Percentiles rank a stretch among this genome's conserved stretches.
phyloP scores from a whole-genome alignment of 257 asterid genomes.

The Knoxia roxburghii region DNA sequence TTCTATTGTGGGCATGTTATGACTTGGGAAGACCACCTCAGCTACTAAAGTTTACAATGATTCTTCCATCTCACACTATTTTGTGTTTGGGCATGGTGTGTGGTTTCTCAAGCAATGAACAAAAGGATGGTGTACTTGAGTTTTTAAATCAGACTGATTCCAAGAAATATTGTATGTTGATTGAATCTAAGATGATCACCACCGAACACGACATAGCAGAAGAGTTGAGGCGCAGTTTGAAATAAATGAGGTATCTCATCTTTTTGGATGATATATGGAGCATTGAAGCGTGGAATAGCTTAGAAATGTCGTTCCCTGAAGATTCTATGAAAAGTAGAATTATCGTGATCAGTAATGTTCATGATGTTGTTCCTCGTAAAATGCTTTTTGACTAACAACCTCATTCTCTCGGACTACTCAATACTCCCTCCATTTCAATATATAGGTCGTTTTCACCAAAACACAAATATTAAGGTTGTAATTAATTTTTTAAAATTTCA shows the following conservation, averaged over 20 bases:
- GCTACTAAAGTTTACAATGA: not conserved
- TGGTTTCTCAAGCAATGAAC: not conserved
- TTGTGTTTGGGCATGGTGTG: not conserved
- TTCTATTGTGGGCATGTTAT: conserved; percentile 8
- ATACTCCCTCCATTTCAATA: no score
- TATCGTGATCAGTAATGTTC: not conserved
- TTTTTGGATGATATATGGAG: conserved; percentile 1
- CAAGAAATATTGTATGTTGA: not conserved
- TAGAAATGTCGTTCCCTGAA: no score
- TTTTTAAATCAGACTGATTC: not conserved
- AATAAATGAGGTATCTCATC: not conserved
- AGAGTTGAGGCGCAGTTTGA: not conserved
- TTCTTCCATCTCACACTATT: not conserved
- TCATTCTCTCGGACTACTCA: not conserved
- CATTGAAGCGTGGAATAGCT: no score
- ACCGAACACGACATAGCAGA: not conserved
- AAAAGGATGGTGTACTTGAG: not conserved
- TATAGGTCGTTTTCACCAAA: no score
- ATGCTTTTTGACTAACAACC: not conserved
- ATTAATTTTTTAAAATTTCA: no score
- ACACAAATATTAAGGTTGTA: no score
- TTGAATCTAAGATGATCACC: not conserved
- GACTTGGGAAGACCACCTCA: conserved; percentile 10
- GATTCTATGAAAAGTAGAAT: not conserved
- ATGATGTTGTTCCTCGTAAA: not conserved